Evolutionary conservation across 345 rosid genomes (phyloP).

Genomic region (Lumnitzera racemosa): DNA sequence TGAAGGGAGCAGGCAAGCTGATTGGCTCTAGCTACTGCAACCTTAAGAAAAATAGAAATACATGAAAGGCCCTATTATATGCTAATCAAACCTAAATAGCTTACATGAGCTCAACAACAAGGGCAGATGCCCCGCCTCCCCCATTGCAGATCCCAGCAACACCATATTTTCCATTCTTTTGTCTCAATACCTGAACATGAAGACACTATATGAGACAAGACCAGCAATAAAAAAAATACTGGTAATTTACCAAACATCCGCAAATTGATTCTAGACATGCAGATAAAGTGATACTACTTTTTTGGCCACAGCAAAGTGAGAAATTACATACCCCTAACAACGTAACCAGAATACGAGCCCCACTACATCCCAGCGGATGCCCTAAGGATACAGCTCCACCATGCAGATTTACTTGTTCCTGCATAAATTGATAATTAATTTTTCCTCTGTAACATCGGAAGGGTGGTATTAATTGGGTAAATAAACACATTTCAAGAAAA

Average conservation of each 20-base stretch:
- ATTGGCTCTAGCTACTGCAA: too few relatives aligned
- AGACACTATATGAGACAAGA: background rate
- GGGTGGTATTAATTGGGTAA: background rate
- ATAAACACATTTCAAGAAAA: background rate
- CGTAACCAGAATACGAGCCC: constrained; percentile 87
- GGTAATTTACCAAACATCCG: too few relatives aligned
- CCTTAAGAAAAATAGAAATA: too few relatives aligned
- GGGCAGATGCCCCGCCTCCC: constrained; percentile 94
- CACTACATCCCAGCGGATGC: constrained; percentile 97
- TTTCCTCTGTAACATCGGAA: background rate
- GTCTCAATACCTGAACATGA: constrained; percentile 58
- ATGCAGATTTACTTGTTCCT: constrained; percentile 71
- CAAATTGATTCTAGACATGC: background rate
- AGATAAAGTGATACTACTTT: background rate
- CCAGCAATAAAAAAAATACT: background rate
- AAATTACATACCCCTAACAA: constrained; percentile 68
- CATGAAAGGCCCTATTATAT: background rate
- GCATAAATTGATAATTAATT: constrained; percentile 11
- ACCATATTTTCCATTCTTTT: constrained; percentile 68
- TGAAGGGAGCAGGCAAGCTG: too few relatives aligned
- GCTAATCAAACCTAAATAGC: constrained; percentile 24
- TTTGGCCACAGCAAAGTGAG: background rate
- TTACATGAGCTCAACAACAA: constrained; percentile 82
- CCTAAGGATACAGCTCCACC: constrained; percentile 97
- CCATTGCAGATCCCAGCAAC: constrained; percentile 91